Evolutionary conservation across 1,284 basidiomycete species (phyloP).

Genomic region (Rhizoctonia solani): DNA sequence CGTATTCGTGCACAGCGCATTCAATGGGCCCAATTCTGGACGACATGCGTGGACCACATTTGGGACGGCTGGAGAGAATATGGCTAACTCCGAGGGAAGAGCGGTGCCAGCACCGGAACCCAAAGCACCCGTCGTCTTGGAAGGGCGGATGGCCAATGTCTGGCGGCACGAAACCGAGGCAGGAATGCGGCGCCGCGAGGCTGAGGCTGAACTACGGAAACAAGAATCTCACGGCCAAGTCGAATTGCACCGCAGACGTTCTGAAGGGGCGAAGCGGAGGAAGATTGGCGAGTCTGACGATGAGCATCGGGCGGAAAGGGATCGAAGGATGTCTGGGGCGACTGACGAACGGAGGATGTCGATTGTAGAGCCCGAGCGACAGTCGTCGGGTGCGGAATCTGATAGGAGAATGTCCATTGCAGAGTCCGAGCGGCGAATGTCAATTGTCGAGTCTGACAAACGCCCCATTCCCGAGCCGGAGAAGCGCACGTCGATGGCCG

Average conservation of each 20-base stretch:
- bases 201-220: conserved; percentile 5
- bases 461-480: too few relatives aligned
- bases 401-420: background rate
- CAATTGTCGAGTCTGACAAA: too few relatives aligned
- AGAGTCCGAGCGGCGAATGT: background rate
- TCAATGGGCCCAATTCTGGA: too few relatives aligned
- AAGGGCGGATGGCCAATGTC: background rate
- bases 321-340: too few relatives aligned
- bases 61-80: conserved; percentile 13
- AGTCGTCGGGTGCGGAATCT: background rate
- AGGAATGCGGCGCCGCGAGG: background rate
- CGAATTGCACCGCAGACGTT: background rate
- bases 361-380: background rate
- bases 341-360: conserved; percentile 8
- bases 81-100: background rate
- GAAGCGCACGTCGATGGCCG: too few relatives aligned
- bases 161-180: conserved; percentile 23
- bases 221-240: background rate
- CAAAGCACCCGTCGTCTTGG: background rate
- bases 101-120: too few relatives aligned
- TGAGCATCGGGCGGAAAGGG: too few relatives aligned
- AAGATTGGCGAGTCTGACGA: conserved; percentile 6
- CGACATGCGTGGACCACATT: conserved; percentile 9
- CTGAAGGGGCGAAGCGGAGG: background rate
- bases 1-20: background rate